phyloP scores from a whole-genome alignment of 495 filamentous ascomycete species.

The Aspergillus affinis region DNA sequence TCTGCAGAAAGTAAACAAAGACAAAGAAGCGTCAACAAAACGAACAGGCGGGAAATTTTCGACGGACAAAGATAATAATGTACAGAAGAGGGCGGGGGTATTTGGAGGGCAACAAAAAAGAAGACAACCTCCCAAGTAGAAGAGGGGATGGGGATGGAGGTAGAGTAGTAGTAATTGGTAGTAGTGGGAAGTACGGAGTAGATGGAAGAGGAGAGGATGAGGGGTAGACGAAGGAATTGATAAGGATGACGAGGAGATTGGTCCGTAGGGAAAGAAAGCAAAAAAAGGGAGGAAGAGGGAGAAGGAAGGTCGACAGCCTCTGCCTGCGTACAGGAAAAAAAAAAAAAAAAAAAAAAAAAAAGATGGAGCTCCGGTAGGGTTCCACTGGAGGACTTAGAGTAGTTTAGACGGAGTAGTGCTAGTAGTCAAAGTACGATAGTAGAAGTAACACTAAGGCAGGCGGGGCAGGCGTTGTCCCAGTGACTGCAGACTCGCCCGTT shows the following conservation, averaged over 20 bases:
- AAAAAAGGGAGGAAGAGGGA: slow-evolving; percentile 11
- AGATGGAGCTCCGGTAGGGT: too few relatives aligned
- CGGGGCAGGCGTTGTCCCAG: background rate
- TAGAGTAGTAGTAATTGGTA: background rate
- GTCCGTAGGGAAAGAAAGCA: slow-evolving; percentile 8
- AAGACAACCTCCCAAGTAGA: slow-evolving; percentile 7
- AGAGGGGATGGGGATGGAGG: slow-evolving; percentile 12
- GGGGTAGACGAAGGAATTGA: slow-evolving; percentile 4
- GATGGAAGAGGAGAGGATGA: background rate
- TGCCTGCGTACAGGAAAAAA: too few relatives aligned
- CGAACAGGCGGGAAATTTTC: slow-evolving; percentile 17
- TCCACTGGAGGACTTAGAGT: too few relatives aligned
- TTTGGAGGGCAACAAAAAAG: slow-evolving; percentile 8
- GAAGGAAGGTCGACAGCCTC: slow-evolving; percentile 7
- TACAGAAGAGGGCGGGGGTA: slow-evolving; percentile 13
- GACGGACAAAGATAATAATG: slow-evolving; percentile 12
- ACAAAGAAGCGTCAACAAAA: slow-evolving; percentile 10
- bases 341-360: too few relatives aligned
- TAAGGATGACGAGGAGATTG: slow-evolving; percentile 7
- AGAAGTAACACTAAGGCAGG: too few relatives aligned
- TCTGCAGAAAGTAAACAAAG: slow-evolving; percentile 4
- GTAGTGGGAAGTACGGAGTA: background rate
- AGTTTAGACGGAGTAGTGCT: too few relatives aligned
- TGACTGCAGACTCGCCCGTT: background rate
- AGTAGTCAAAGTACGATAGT: too few relatives aligned